Evolutionary conservation across 2,329 filamentous ascomycete species (phyloP).

Genomic region (Raffaelea deltoideospora): DNA sequence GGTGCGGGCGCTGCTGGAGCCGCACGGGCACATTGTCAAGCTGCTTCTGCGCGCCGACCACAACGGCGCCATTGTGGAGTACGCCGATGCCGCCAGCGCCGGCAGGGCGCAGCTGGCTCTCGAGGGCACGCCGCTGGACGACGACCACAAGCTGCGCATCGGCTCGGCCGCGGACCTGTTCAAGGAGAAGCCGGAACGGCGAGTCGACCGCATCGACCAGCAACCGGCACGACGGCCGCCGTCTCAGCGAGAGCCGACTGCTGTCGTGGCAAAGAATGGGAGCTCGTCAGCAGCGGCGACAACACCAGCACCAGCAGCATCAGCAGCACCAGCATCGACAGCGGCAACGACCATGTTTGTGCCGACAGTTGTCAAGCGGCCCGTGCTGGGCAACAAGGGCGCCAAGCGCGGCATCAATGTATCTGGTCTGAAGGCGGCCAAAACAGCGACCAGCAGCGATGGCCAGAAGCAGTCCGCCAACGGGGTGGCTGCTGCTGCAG

Average conservation of each 20-base stretch:
- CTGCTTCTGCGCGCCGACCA: constrained; percentile 68
- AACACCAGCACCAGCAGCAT: constrained; percentile 19
- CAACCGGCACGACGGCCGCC: constrained; percentile 16
- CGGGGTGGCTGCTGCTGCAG: constrained; percentile 4
- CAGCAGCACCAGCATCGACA: background rate
- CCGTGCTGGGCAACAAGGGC: constrained; percentile 23
- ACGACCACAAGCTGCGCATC: constrained; percentile 35
- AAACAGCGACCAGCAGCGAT: constrained; percentile 4
- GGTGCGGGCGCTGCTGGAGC: constrained; percentile 56
- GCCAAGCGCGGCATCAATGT: constrained; percentile 30
- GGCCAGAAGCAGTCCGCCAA: too few species aligned
- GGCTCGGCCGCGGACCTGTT: constrained; percentile 41
- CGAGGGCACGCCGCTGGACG: constrained; percentile 37
- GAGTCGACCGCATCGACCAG: constrained; percentile 25
- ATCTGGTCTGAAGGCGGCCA: constrained; percentile 12
- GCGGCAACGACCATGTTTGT: constrained; percentile 21
- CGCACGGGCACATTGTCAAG: constrained; percentile 53
- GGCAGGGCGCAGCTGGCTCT: constrained; percentile 54
- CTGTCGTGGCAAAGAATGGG: background rate
- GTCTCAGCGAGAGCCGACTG: constrained; percentile 13
- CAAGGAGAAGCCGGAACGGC: constrained; percentile 29
- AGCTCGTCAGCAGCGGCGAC: constrained; percentile 9
- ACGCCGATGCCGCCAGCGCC: constrained; percentile 50
- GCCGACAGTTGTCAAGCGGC: constrained; percentile 27
- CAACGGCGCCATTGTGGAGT: constrained; percentile 77